phyloP scores from a whole-genome alignment of 2,329 filamentous ascomycete species.

The Xylaria sp. region DNA sequence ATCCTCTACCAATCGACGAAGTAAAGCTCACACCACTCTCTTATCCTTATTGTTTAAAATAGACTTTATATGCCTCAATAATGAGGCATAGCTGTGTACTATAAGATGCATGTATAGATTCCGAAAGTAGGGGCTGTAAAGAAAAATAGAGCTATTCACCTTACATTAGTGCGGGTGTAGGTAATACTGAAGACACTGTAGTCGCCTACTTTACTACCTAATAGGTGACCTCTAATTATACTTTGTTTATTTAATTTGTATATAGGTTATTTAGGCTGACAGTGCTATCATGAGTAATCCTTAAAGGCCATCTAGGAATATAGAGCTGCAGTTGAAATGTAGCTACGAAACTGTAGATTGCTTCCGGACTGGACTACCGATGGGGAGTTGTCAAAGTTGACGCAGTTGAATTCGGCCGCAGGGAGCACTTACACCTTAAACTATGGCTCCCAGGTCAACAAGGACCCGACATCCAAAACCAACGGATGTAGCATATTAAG shows the following conservation, averaged over 20 bases:
- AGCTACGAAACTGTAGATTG: neutral
- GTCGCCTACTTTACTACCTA: neutral
- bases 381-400: neutral
- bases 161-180: neutral
- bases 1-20: neutral
- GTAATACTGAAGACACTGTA: neutral
- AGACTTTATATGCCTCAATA: constrained; percentile 4
- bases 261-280: neutral
- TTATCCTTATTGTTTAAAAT: neutral
- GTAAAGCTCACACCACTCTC: constrained; percentile 21
- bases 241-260: neutral
- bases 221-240: neutral
- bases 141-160: constrained; percentile 30
- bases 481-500: neutral
- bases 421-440: constrained; percentile 10
- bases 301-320: neutral
- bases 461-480: neutral
- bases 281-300: neutral
- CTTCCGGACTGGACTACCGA: neutral
- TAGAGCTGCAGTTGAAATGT: neutral
- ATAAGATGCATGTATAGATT: constrained; percentile 29
- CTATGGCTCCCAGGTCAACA: constrained; percentile 1
- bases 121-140: constrained; percentile 7
- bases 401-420: constrained; percentile 10
- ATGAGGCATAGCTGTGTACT: constrained; percentile 9